These are phyloP conservation scores for Cantharellus anzutake DNA, from an alignment of 768 basidiomycete genomes.

Conservation along the genomic window DNA sequence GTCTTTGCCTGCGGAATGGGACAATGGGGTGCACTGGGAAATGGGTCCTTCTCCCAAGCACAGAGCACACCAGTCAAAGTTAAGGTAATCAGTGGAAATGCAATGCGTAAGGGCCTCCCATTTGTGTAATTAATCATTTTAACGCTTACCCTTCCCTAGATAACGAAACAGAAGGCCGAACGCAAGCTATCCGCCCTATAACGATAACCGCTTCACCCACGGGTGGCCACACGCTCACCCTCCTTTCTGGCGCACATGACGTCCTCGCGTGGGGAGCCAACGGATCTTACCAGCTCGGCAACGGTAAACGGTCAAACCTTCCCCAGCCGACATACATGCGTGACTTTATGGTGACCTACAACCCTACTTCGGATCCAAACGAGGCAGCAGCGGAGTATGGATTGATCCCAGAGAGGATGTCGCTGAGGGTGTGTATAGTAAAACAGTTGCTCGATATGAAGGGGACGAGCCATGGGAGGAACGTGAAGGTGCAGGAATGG, in stretches of 20 bases:
- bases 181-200: conserved; percentile 45
- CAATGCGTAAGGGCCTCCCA: conserved; percentile 47
- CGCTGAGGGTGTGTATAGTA: conserved; percentile 33
- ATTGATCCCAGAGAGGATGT: conserved; percentile 27
- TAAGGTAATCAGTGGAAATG: conserved; percentile 61
- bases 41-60: conserved; percentile 42
- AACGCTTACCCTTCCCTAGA: conserved; percentile 23
- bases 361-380: conserved; percentile 10
- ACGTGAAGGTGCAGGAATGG: conserved; percentile 43
- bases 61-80: conserved; percentile 53
- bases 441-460: conserved; percentile 37
- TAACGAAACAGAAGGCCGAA: conserved; percentile 37
- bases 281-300: conserved; percentile 55
- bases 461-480: conserved; percentile 40
- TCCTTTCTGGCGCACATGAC: conserved; percentile 30
- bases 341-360: conserved; percentile 14
- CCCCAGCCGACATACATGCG: conserved; percentile 34
- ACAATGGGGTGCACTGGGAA: conserved; percentile 63
- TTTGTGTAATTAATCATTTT: neutral
- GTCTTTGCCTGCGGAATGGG: conserved; percentile 70
- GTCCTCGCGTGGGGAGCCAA: conserved; percentile 58
- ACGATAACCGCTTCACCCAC: conserved; percentile 37
- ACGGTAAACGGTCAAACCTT: conserved; percentile 43
- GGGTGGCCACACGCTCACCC: conserved; percentile 49
- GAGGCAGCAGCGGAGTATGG: conserved; percentile 12